Base-by-base conservation (phyloP, 257 asterid genomes). In the Solanum raphanifolium region DNA sequence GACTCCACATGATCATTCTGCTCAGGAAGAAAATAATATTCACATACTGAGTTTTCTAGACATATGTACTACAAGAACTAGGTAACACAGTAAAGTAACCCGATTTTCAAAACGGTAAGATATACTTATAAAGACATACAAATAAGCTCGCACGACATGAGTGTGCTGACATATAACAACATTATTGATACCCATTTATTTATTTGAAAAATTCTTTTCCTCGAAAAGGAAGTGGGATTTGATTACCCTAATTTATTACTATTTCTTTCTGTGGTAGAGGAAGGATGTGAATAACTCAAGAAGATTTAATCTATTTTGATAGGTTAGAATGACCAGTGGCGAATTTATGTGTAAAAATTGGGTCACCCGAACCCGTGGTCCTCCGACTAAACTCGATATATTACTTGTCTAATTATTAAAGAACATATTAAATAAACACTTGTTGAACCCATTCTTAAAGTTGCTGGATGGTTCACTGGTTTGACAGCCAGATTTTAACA, bases 1-100 rank as follows among this genome's bases (percentile, higher is more conserved):
- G 92, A 91, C 92, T 96, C 99, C 86, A 93, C 91, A 21, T 89
- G 94, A 87, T 96, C 93, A 89, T 94, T 92, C 99, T 96, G 91
- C 81, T 73, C 88, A 90, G 62, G 76, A 75, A 88, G 83, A 86
- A 88, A 60, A 38, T 65, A 43, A 39, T 23, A 35, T 29, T 58
- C 55, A 72, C 83, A 84, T 60, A 85, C 23, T 25, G 46, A 84
- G 55, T 84, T 39, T 85, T 25, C 41, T 9, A 81, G 39, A 46
- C 16, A 29, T 29, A 46, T 81, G 58, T 81, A 10, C 29, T 29
- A 27, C 69, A 29, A 29, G 29, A 46, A 46, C 11, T 81, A 31
- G 41, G 48, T 29, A 29, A 48, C 41, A 27, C 66, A 5, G 68
- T 46, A 79, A 27, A 27, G 66, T 79, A 46, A 27, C 36, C 41